Evolutionary conservation across 495 filamentous ascomycete species (phyloP).

Genomic region (Penicillium angulare): DNA sequence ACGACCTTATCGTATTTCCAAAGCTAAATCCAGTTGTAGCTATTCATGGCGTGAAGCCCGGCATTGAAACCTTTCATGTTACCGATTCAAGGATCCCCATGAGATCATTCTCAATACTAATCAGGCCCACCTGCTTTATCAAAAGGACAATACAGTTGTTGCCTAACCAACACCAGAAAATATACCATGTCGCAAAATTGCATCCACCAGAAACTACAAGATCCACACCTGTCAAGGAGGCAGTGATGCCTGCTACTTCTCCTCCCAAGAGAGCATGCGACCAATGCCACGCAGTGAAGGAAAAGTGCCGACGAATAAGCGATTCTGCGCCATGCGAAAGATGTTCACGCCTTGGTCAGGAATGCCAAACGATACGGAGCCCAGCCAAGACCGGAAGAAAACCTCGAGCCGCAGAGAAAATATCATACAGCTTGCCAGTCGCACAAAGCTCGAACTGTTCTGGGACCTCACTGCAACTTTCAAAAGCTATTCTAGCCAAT

Average conservation of each 20-base stretch:
- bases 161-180: too few species aligned
- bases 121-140: too few species aligned
- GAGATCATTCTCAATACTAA: too few species aligned
- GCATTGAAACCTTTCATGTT: too few species aligned
- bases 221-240: too few species aligned
- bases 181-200: background rate
- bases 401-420: constrained; percentile 1
- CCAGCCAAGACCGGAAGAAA: constrained; percentile 10
- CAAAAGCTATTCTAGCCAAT: too few species aligned
- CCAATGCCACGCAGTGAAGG: constrained; percentile 13
- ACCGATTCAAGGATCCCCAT: too few species aligned
- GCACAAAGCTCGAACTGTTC: background rate
- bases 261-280: constrained; percentile 12
- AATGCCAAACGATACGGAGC: constrained; percentile 6
- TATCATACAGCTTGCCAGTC: constrained; percentile 13
- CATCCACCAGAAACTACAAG: background rate
- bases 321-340: constrained; percentile 10
- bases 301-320: constrained; percentile 11
- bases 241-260: background rate
- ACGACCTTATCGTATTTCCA: constrained; percentile 2
- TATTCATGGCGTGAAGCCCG: too few species aligned
- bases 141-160: too few species aligned
- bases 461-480: background rate
- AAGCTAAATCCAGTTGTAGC: too few species aligned
- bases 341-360: constrained; percentile 9